phyloP scores from a whole-genome alignment of 352 stramenopile genomes.

The Phytopythium sindhum region DNA sequence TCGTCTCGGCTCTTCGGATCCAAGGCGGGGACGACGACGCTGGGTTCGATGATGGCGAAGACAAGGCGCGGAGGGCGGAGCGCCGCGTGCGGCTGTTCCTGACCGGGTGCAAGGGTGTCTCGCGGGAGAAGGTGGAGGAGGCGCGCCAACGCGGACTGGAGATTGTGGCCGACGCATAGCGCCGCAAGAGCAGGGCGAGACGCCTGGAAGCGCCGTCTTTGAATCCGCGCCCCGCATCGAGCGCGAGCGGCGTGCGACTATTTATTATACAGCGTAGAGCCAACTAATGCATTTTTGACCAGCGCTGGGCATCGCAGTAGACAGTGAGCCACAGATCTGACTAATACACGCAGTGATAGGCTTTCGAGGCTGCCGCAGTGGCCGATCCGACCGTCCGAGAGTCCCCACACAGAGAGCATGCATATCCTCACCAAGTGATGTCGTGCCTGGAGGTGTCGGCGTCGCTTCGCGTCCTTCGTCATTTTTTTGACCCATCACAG shows the following conservation, averaged over 20 bases:
- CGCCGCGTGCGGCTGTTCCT: conserved; percentile 45
- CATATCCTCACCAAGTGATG: not conserved
- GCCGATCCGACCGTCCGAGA: no score
- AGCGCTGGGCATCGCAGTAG: not conserved
- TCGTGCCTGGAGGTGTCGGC: not conserved
- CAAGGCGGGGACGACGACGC: conserved; percentile 1
- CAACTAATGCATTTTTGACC: no score
- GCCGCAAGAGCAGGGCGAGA: not conserved
- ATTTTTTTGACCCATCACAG: conserved; percentile 7
- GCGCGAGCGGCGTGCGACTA: not conserved
- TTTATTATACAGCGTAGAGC: conserved; percentile 3
- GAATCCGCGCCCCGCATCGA: no score
- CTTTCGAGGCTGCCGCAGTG: no score
- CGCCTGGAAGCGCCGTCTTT: no score
- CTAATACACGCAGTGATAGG: no score
- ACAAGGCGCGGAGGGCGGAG: not conserved
- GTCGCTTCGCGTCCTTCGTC: not conserved
- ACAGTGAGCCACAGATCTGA: no score
- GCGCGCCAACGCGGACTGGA: conserved; percentile 30
- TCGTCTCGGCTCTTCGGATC: conserved; percentile 22
- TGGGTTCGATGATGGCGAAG: not conserved
- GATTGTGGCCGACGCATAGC: conserved; percentile 17
- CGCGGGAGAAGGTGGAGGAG: conserved; percentile 22
- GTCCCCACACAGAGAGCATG: not conserved
- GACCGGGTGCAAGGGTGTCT: conserved; percentile 71